These are phyloP conservation scores for Myxozyma nipponensis DNA, from an alignment of 805 yeast species.

Conservation along the genomic window DNA sequence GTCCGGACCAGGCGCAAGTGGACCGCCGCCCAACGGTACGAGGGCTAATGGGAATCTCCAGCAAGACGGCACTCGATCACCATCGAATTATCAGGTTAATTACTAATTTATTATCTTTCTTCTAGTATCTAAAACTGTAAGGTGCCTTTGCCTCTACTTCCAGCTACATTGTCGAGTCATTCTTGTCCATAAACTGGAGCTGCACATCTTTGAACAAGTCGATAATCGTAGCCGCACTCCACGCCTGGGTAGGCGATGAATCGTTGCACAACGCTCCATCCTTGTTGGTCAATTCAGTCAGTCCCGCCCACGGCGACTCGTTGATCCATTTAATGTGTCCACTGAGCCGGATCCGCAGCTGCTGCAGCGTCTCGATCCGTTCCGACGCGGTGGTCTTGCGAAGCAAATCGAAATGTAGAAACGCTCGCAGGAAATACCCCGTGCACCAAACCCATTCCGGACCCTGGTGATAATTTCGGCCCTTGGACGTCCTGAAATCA, in stretches of 20 bases:
- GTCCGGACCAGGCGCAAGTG: too few relatives aligned
- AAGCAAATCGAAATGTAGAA: slow-evolving; percentile 50
- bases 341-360: slow-evolving; percentile 55
- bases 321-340: slow-evolving; percentile 67
- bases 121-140: too few relatives aligned
- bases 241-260: slow-evolving; percentile 94
- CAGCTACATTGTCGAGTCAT: too few relatives aligned
- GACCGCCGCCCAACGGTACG: too few relatives aligned
- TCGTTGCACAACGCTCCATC: slow-evolving; percentile 78
- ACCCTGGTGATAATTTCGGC: slow-evolving; percentile 96
- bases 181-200: not conserved
- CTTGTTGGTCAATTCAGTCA: slow-evolving; percentile 87
- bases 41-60: too few relatives aligned
- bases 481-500: slow-evolving; percentile 91
- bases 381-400: slow-evolving; percentile 41
- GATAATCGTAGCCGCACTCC: slow-evolving; percentile 85
- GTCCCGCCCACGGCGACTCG: slow-evolving; percentile 87
- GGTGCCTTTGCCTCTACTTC: too few relatives aligned
- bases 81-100: too few relatives aligned
- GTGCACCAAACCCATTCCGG: slow-evolving; percentile 97
- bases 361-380: slow-evolving; percentile 52
- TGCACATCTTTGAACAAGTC: slow-evolving; percentile 64
- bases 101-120: too few relatives aligned
- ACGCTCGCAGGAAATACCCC: slow-evolving; percentile 86
- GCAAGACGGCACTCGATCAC: too few relatives aligned